These are phyloP conservation scores for Thelonectria blattea DNA, from an alignment of 2,329 filamentous ascomycete species.

Conservation along the genomic window DNA sequence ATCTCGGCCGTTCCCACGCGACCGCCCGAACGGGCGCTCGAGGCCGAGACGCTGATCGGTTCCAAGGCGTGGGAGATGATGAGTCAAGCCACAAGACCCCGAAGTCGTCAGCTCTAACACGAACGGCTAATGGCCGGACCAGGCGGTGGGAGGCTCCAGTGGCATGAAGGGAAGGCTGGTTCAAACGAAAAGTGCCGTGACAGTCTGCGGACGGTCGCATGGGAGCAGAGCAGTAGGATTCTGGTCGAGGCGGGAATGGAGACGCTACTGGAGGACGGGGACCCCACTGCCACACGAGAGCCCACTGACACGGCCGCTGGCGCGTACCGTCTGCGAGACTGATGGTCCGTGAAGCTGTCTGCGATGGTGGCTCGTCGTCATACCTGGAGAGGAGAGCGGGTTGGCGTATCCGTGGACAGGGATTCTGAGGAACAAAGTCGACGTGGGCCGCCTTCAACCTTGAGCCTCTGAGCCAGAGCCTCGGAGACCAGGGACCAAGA, in stretches of 20 bases:
- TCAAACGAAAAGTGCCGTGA: neutral
- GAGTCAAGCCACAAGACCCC: slow-evolving; percentile 17
- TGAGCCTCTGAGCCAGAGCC: slow-evolving; percentile 23
- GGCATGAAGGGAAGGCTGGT: neutral
- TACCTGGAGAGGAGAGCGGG: slow-evolving; percentile 16
- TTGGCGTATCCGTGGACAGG: slow-evolving; percentile 9
- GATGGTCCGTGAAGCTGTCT: neutral
- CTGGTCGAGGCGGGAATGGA: slow-evolving; percentile 14
- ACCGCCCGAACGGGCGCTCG: slow-evolving; percentile 9
- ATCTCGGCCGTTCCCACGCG: slow-evolving; percentile 9
- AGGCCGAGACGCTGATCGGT: slow-evolving; percentile 4
- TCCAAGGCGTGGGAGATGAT: slow-evolving; percentile 10
- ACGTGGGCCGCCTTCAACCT: neutral
- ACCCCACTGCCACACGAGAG: slow-evolving; percentile 20
- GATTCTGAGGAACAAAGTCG: neutral
- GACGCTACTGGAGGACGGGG: slow-evolving; percentile 2
- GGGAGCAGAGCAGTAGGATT: neutral
- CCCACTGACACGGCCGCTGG: slow-evolving; percentile 15
- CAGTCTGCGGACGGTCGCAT: slow-evolving; percentile 8
- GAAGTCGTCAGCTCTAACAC: neutral
- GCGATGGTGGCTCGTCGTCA: slow-evolving; percentile 14
- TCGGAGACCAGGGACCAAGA: slow-evolving; percentile 28
- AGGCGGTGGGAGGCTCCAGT: neutral
- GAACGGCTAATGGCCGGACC: neutral
- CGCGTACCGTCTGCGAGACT: slow-evolving; percentile 10